Evolutionary conservation across 768 basidiomycete genomes (phyloP).

Genomic region (Kwoniella europaea): DNA sequence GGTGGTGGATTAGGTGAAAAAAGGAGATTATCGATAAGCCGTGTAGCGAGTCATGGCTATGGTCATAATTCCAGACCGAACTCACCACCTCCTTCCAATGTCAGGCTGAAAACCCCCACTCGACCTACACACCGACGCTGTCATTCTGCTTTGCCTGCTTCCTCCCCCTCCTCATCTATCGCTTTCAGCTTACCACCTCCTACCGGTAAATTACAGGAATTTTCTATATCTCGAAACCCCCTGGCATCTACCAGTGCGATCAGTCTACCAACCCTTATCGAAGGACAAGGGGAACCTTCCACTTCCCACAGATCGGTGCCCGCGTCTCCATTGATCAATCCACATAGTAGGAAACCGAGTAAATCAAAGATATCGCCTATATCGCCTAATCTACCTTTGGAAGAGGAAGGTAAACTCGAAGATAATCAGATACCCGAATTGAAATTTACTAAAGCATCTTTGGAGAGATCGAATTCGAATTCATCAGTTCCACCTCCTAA

Average conservation of each 20-base stretch:
- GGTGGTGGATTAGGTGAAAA: conserved; percentile 16
- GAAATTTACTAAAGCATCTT: conserved; percentile 1
- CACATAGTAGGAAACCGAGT: neutral
- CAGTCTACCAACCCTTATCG: conserved; percentile 33
- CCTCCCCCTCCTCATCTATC: neutral
- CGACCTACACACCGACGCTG: conserved; percentile 26
- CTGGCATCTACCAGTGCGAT: conserved; percentile 36
- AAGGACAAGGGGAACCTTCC: conserved; percentile 9
- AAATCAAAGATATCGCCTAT: conserved; percentile 6
- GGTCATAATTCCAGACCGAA: neutral
- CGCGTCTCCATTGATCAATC: conserved; percentile 21
- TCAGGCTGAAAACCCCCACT: conserved; percentile 13
- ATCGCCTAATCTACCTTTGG: conserved; percentile 4
- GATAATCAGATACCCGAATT: neutral
- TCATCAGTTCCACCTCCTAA: conserved; percentile 9
- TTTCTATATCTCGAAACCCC: conserved; percentile 27
- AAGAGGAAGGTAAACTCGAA: neutral
- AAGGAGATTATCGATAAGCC: conserved; percentile 15
- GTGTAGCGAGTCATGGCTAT: neutral
- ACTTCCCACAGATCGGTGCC: conserved; percentile 12
- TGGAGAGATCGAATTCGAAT: conserved; percentile 9
- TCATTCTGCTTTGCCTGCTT: conserved; percentile 24
- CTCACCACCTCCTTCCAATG: neutral
- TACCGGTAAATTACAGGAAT: conserved; percentile 28
- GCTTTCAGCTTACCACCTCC: conserved; percentile 1